These are phyloP conservation scores for Leccinum solheimii DNA, from an alignment of 1,284 basidiomycete species.

Conservation along the genomic window DNA sequence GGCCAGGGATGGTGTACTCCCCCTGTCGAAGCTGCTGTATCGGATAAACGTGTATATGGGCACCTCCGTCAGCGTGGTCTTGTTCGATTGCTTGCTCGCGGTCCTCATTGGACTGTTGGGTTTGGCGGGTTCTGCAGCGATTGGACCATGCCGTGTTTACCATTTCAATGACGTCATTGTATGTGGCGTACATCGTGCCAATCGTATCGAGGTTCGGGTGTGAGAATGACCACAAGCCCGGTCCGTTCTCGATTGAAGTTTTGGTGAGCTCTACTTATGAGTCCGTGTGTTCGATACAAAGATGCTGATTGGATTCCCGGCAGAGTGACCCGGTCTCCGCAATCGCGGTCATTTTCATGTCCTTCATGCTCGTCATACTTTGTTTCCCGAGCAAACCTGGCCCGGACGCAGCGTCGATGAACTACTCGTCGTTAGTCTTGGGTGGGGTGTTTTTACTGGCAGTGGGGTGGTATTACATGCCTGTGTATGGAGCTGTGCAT, in stretches of 20 bases:
- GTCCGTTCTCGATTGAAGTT: background rate
- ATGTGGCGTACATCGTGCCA: background rate
- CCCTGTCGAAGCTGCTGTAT: background rate
- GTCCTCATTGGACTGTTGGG: background rate
- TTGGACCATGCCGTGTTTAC: background rate
- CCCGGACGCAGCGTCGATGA: slow-evolving; percentile 25
- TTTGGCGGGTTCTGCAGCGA: background rate
- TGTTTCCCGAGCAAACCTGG: slow-evolving; percentile 26
- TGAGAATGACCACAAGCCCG: background rate
- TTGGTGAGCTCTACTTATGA: background rate
- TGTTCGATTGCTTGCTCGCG: background rate
- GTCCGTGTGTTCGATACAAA: background rate
- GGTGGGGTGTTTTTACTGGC: slow-evolving; percentile 26
- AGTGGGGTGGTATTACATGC: slow-evolving; percentile 31
- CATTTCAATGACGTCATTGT: background rate
- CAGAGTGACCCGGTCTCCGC: slow-evolving; percentile 30
- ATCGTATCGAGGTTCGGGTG: background rate
- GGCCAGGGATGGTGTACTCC: background rate
- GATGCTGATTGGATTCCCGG: too few species aligned
- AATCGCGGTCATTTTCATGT: slow-evolving; percentile 31
- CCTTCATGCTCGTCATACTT: slow-evolving; percentile 30
- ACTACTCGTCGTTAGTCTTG: slow-evolving; percentile 33
- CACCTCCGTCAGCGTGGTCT: background rate
- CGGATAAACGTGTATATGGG: background rate
- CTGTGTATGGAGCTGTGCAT: slow-evolving; percentile 30